phyloP scores from a whole-genome alignment of 2,329 filamentous ascomycete species.

The Camptophora hylomeconis region DNA sequence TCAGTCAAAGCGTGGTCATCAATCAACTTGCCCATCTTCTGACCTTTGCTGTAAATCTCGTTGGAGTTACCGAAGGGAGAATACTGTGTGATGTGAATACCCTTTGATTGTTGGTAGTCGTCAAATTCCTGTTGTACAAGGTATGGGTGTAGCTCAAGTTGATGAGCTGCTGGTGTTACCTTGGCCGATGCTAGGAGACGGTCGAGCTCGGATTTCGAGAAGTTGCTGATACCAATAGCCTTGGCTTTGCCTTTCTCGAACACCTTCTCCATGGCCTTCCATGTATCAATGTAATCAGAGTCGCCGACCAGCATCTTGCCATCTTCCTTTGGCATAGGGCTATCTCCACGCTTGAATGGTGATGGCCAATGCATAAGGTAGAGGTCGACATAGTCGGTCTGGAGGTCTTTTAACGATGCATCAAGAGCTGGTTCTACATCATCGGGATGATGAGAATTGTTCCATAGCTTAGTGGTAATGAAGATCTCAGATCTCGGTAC shows the following conservation, averaged over 20 bases:
- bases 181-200: constrained; percentile 30
- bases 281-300: constrained; percentile 38
- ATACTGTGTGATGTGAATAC: constrained; percentile 43
- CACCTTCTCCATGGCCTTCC: constrained; percentile 36
- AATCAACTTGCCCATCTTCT: constrained; percentile 36
- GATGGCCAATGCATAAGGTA: constrained; percentile 42
- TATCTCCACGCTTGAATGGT: constrained; percentile 37
- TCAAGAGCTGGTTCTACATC: constrained; percentile 38
- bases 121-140: constrained; percentile 37
- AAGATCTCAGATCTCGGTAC: constrained; percentile 18
- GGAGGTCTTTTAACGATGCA: constrained; percentile 36
- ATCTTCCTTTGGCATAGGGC: constrained; percentile 33
- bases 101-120: constrained; percentile 36
- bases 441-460: constrained; percentile 38
- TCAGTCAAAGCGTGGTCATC: constrained; percentile 37
- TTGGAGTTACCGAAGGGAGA: constrained; percentile 44
- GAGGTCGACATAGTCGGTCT: constrained; percentile 40
- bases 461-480: constrained; percentile 51
- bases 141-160: constrained; percentile 42
- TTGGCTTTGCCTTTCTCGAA: constrained; percentile 30
- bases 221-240: constrained; percentile 43
- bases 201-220: constrained; percentile 36
- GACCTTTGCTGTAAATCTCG: constrained; percentile 31
- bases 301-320: constrained; percentile 30
- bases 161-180: constrained; percentile 35